Percentiles rank a stretch among this genome's conserved stretches.
phyloP scores from a whole-genome alignment of 2,329 filamentous ascomycete species.

The Colletotrichum incanum region DNA sequence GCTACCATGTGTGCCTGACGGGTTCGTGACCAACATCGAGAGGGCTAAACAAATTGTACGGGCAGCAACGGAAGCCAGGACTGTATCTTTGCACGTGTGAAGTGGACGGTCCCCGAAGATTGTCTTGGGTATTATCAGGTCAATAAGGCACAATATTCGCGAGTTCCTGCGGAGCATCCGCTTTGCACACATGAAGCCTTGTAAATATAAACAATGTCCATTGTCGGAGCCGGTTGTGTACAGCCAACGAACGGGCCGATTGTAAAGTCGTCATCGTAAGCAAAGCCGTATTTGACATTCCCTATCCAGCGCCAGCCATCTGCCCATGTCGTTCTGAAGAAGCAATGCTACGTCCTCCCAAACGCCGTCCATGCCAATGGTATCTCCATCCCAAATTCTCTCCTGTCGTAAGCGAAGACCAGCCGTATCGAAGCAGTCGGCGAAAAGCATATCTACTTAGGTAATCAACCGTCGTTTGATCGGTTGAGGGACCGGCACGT shows the following conservation, averaged over 20 bases:
- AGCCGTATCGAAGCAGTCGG: not conserved
- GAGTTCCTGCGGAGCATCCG: not conserved
- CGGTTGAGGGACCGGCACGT: constrained; percentile 55
- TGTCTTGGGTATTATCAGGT: not conserved
- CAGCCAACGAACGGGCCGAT: not conserved
- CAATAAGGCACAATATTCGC: not conserved
- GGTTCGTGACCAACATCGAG: not conserved
- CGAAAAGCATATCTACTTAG: constrained; percentile 46
- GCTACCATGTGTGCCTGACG: too few relatives aligned
- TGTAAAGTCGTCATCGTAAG: not conserved
- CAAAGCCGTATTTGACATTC: not conserved
- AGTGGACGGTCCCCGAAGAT: too few relatives aligned
- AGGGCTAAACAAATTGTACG: not conserved
- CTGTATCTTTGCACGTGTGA: not conserved
- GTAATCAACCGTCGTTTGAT: constrained; percentile 64
- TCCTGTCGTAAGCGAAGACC: not conserved
- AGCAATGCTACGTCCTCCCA: not conserved
- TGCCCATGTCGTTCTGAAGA: not conserved
- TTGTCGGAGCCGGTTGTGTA: not conserved
- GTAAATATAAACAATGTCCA: too few relatives aligned
- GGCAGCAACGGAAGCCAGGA: not conserved
- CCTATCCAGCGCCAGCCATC: not conserved
- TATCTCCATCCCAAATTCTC: not conserved
- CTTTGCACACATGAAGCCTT: not conserved
- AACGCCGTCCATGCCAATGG: constrained; percentile 31